phyloP scores from a whole-genome alignment of 1,284 basidiomycete genomes.

The Laetiporus sulphureus region DNA sequence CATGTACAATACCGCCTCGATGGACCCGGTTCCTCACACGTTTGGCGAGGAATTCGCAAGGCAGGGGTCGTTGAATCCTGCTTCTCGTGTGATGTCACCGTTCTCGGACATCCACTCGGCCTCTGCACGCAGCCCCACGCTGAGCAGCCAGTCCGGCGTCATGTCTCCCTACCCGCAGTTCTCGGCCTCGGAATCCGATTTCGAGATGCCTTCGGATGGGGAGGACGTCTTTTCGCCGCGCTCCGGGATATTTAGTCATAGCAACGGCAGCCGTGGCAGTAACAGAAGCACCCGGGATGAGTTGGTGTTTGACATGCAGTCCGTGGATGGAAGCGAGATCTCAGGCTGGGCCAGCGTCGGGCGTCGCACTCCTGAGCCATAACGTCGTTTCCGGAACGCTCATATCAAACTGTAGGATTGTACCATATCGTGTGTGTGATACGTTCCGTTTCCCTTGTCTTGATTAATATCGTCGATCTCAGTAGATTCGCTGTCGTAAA shows the following conservation, averaged over 20 bases:
- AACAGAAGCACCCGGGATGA: constrained; percentile 13
- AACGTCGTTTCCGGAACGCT: background rate
- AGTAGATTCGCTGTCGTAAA: background rate
- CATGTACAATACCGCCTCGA: constrained; percentile 18
- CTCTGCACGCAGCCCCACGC: constrained; percentile 11
- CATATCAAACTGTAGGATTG: background rate
- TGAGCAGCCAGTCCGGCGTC: constrained; percentile 6
- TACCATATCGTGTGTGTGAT: background rate
- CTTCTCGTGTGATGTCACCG: constrained; percentile 19
- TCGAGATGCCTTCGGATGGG: constrained; percentile 16
- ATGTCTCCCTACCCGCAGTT: constrained; percentile 13
- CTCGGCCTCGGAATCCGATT: constrained; percentile 14
- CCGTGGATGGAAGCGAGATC: constrained; percentile 15
- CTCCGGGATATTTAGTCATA: constrained; percentile 24
- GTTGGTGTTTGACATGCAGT: constrained; percentile 16
- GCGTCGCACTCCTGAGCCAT: constrained; percentile 19
- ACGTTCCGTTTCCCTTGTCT: background rate
- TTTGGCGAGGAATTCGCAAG: constrained; percentile 4
- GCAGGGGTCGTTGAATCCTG: constrained; percentile 4
- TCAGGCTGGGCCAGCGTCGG: constrained; percentile 24
- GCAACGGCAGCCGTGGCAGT: constrained; percentile 7
- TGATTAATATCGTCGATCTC: background rate
- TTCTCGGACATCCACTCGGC: constrained; percentile 20
- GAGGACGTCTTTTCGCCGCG: constrained; percentile 22
- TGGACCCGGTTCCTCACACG: constrained; percentile 8